A percentile compares a stretch with the other conserved stretches of the same genome.
Evolutionary conservation across 2,329 filamentous ascomycete genomes (phyloP).

Genomic region (Talaromyces sp.): DNA sequence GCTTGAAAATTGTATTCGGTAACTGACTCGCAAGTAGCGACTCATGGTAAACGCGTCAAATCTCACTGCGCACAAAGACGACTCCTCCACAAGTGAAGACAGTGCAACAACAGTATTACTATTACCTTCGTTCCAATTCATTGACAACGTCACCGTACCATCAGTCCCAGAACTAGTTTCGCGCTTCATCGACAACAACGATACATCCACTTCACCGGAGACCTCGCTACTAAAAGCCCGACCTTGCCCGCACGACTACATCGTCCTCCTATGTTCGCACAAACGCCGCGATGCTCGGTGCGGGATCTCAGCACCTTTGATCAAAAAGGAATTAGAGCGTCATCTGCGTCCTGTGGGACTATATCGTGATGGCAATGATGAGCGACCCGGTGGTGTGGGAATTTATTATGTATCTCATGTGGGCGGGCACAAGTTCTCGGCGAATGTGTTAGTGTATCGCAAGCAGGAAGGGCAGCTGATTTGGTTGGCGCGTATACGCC

Average conservation of each 20-base stretch:
- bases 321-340: slow-evolving; percentile 74
- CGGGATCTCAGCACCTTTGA: slow-evolving; percentile 77
- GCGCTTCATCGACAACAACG: slow-evolving; percentile 49
- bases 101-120: slow-evolving; percentile 67
- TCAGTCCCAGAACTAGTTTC: slow-evolving; percentile 62
- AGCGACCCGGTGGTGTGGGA: slow-evolving; percentile 75
- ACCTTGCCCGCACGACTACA: slow-evolving; percentile 69
- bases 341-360: slow-evolving; percentile 75
- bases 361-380: slow-evolving; percentile 75
- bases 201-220: slow-evolving; percentile 14
- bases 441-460: slow-evolving; percentile 84
- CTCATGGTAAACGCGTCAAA: slow-evolving; percentile 37
- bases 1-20: background rate
- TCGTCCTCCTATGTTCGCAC: slow-evolving; percentile 87
- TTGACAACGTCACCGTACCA: slow-evolving; percentile 68
- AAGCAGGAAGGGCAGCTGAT: slow-evolving; percentile 51
- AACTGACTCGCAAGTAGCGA: slow-evolving; percentile 19
- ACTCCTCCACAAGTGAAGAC: slow-evolving; percentile 8
- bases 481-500: slow-evolving; percentile 80
- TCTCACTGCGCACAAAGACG: slow-evolving; percentile 20
- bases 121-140: slow-evolving; percentile 71
- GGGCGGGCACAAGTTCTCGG: slow-evolving; percentile 88
- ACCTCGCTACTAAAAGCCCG: slow-evolving; percentile 39
- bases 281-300: slow-evolving; percentile 84
- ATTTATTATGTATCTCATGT: slow-evolving; percentile 92